Evolutionary conservation across 2,329 filamentous ascomycete genomes (phyloP).

Genomic region (Neofusicoccum umdonicola): DNA sequence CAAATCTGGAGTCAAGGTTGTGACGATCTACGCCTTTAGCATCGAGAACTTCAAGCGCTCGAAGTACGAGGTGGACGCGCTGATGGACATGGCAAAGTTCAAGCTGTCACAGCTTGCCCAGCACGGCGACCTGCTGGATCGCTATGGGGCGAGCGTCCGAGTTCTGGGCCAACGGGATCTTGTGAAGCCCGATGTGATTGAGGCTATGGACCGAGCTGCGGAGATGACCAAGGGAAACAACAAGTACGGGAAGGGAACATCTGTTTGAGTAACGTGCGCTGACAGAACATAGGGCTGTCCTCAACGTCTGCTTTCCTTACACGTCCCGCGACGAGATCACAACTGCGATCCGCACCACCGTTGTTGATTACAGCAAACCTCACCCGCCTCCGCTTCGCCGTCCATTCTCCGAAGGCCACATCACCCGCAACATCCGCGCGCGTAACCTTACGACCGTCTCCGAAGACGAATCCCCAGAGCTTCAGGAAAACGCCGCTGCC

Average conservation of each 20-base stretch:
- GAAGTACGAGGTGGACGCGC: slow-evolving; percentile 90
- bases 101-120: slow-evolving; percentile 89
- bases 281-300: slow-evolving; percentile 50
- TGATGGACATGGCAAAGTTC: slow-evolving; percentile 97
- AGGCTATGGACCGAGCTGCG: slow-evolving; percentile 82
- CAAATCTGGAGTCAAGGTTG: slow-evolving; percentile 92
- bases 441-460: slow-evolving; percentile 43
- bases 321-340: slow-evolving; percentile 96
- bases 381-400: slow-evolving; percentile 57
- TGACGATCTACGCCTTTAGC: slow-evolving; percentile 97
- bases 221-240: slow-evolving; percentile 85
- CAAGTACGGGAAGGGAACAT: slow-evolving; percentile 50
- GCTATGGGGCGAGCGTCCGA: slow-evolving; percentile 84
- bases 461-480: slow-evolving; percentile 24
- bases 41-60: slow-evolving; percentile 99
- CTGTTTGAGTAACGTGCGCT: neutral
- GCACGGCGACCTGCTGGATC: slow-evolving; percentile 88
- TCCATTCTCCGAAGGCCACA: slow-evolving; percentile 83
- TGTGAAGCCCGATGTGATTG: slow-evolving; percentile 81
- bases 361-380: slow-evolving; percentile 79
- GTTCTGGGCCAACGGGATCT: slow-evolving; percentile 82
- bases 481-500: neutral
- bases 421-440: slow-evolving; percentile 75
- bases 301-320: slow-evolving; percentile 98
- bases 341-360: slow-evolving; percentile 80